These are phyloP conservation scores for Rhodamnia rubescens DNA, from an alignment of 345 rosid genomes.

Conservation along the genomic window DNA sequence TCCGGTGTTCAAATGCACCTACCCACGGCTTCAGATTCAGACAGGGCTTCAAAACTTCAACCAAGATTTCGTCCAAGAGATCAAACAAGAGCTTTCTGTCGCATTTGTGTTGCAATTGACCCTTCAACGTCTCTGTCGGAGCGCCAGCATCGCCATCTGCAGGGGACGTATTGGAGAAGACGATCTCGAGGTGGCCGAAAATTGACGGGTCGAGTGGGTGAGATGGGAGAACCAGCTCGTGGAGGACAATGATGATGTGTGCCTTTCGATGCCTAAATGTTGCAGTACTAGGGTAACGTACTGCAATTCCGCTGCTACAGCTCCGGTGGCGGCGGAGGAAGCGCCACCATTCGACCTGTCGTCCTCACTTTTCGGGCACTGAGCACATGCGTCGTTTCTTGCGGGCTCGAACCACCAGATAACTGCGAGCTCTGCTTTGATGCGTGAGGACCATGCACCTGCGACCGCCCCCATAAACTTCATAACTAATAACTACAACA, in stretches of 20 bases:
- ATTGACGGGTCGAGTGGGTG: conserved; percentile 62
- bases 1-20: background rate
- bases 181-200: conserved; percentile 48
- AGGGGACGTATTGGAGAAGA: conserved; percentile 5
- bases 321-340: conserved; percentile 1
- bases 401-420: conserved; percentile 52
- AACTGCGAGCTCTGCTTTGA: conserved; percentile 43
- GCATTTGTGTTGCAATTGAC: conserved; percentile 28
- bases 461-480: conserved; percentile 1
- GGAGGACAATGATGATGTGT: conserved; percentile 29
- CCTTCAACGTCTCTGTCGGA: background rate
- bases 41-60: conserved; percentile 41
- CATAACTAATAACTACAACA: background rate
- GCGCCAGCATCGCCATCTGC: background rate
- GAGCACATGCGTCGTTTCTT: conserved; percentile 15
- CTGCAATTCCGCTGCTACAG: conserved; percentile 26
- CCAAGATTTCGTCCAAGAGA: conserved; percentile 52
- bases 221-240: conserved; percentile 52
- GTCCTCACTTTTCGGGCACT: background rate
- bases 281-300: conserved; percentile 48
- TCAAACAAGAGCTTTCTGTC: conserved; percentile 61
- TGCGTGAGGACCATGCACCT: conserved; percentile 21
- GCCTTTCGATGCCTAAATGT: conserved; percentile 39
- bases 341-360: conserved; percentile 1
- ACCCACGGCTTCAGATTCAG: conserved; percentile 42